Evolutionary conservation across 1,139 yeast species (phyloP), one percentile per base, ranked within the genome.

Genomic region (Kodamaea fungicola): DNA sequence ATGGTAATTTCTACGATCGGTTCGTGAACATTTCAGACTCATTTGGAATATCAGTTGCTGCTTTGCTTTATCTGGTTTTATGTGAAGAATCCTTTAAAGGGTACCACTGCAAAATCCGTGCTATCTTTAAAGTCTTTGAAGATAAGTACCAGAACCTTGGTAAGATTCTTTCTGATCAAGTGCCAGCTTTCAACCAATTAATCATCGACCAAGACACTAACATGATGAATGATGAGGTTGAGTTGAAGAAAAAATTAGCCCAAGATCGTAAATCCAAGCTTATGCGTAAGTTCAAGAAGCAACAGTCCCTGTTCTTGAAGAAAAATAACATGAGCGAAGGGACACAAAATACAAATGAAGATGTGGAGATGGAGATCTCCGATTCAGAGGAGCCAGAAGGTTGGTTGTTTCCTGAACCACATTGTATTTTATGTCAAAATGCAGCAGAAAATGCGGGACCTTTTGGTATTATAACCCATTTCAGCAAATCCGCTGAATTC

Each of bases 341-440:
- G n/a, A 66, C 62, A 25, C 32, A 50, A 31, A 57, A 61, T 33
- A 30, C 31, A 9, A 16, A 28, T 4, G 21, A 30, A 8, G 74
- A 67, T 28, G 54, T 56, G 7, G 75, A 68, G 30, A 67, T 67
- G 62, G 71, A 63, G 37, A 9, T 10, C n/a, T 28, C 25, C 7
- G 47, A 41, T 12, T 22, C 12, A 10, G 43, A 41, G 12, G 58
- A 61, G 19, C 35, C 44, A 21, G 61, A 51, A 2, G 74, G 69
- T 6, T 86, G 95, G 95, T 64, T 64, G 28, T 88, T 77, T 50
- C 95, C 96, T 0, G 84, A 80, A 30, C 82, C 83, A 28, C 84
- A 80, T 43, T 92, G 98, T 55, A 83, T 90, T 29, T 70, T 92
- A 23, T 92, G 98, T 57, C 95, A 90, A 50, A 88, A 87, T 78